phyloP scores from a whole-genome alignment of 176 grass and related monocot species.

The Leersia perrieri region DNA sequence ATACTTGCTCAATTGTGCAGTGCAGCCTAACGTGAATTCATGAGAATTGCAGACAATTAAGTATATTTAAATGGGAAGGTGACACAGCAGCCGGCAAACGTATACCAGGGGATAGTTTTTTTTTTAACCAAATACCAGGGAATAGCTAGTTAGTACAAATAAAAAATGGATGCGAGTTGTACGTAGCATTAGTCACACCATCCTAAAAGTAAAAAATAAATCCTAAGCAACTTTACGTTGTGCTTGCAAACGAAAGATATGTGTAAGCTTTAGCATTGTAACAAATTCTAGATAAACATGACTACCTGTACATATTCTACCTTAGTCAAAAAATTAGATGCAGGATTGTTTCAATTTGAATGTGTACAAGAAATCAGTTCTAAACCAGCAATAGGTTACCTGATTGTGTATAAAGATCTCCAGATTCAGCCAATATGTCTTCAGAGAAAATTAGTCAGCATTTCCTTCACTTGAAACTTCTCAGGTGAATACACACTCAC shows the following conservation, averaged over 20 bases:
- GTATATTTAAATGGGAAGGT: neutral
- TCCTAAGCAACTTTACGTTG: too few species aligned
- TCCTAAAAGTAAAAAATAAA: neutral
- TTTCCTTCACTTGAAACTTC: conserved; percentile 7
- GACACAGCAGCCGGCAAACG: neutral
- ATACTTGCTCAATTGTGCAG: neutral
- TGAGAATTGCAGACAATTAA: neutral
- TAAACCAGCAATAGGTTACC: conserved; percentile 21
- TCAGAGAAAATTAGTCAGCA: neutral
- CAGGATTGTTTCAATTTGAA: neutral
- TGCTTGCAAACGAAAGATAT: neutral
- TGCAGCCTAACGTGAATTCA: neutral
- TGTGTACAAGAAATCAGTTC: neutral
- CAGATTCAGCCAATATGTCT: neutral
- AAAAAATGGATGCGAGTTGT: neutral
- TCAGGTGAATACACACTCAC: conserved; percentile 2
- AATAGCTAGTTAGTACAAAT: neutral
- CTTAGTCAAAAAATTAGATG: neutral
- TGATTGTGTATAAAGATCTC: conserved; percentile 18
- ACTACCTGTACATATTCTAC: neutral
- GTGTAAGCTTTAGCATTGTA: neutral
- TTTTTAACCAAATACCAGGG: too few species aligned
- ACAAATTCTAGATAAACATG: conserved; percentile 7
- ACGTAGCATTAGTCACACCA: neutral
- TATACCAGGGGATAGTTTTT: too few species aligned